Base-by-base conservation (phyloP, 805 yeast genomes). In the Metschnikowia reukaufii region DNA sequence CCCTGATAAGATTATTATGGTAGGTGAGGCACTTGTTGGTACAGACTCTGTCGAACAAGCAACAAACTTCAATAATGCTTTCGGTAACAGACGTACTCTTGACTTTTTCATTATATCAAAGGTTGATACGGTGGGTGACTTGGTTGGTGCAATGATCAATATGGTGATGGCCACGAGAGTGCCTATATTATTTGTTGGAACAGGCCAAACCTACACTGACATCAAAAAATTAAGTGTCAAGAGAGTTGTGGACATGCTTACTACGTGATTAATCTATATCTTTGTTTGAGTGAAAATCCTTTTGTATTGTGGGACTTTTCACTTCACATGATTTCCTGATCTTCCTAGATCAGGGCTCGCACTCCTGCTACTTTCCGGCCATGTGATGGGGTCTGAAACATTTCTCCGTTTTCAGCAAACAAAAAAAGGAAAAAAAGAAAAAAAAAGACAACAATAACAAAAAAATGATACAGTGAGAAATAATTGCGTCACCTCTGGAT, bases 41-140 rank as follows among this genome's bases (percentile, higher is more conserved):
- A 91, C 98, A 0, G 99, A 92, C 63, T 88, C 97, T 1, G 97
- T 94, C 3, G 86, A 86, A 65, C 99, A 92, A 65, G 98, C 98
- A 0, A 81, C 81, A 43, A 91, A 94, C 63, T 92, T 92, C 72
- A 91, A 92, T 63, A 81, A 83, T 57, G 97, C 97, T 0, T 92
- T 94, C 68, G 98, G 98, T 17, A 83, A 84, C 46, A 79, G 76
- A 32, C 73, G 98, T 45, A 76, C 79, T 34, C 71, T 92, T 36
- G 97, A 94, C 65, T 94, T 91, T 63, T 94, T 92, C 69, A 84
- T 92, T 49, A 85, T 92, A 32, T 86, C 96, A 40, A 92, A 92
- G 65, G 94, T 97, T 59, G 99, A 92, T 64, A 94, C 99, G 0
- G 99, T 92, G 23, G 99, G 98, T 25, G 96, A 90, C 59, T 77